phyloP scores from a whole-genome alignment of 2,329 filamentous ascomycete genomes.

The Cryoendolithus antarcticus region DNA sequence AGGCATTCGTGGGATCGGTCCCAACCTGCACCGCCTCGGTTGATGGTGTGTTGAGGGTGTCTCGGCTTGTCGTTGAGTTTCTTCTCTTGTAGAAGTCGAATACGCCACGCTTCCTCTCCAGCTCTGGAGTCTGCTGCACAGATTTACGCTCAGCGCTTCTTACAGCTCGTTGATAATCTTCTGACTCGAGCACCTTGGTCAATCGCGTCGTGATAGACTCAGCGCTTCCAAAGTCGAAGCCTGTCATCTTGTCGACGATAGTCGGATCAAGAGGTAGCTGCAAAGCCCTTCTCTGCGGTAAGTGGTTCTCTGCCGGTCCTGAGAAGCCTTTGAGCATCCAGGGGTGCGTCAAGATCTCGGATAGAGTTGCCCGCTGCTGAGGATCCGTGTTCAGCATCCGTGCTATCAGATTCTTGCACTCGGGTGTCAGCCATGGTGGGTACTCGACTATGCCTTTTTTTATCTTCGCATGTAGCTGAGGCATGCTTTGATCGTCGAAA shows the following conservation, averaged over 20 bases:
- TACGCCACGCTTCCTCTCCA: constrained; percentile 81
- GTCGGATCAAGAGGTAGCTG: constrained; percentile 69
- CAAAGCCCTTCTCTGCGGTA: constrained; percentile 73
- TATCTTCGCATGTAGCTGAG: constrained; percentile 93
- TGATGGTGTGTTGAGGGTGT: constrained; percentile 74
- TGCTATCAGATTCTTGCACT: constrained; percentile 85
- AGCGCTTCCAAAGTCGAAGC: constrained; percentile 87
- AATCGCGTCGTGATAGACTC: constrained; percentile 75
- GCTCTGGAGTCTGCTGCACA: constrained; percentile 43
- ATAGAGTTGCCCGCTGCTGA: constrained; percentile 68
- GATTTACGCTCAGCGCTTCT: constrained; percentile 56
- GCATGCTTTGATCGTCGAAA: constrained; percentile 99
- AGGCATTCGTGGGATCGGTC: constrained; percentile 82
- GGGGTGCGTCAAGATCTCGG: constrained; percentile 86
- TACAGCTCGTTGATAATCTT: constrained; percentile 85
- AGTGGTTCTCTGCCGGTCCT: constrained; percentile 74
- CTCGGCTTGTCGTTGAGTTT: constrained; percentile 77
- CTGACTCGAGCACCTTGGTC: constrained; percentile 75
- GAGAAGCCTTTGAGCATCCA: constrained; percentile 94
- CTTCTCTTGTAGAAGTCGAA: constrained; percentile 96
- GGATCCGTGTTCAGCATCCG: constrained; percentile 95
- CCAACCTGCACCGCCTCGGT: constrained; percentile 73
- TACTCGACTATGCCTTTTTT: constrained; percentile 96
- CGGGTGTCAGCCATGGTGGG: constrained; percentile 79
- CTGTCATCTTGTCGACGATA: constrained; percentile 87